Conservation (phyloP, 1,139 yeast species). For the Blastobotrys illinoisensis region DNA sequence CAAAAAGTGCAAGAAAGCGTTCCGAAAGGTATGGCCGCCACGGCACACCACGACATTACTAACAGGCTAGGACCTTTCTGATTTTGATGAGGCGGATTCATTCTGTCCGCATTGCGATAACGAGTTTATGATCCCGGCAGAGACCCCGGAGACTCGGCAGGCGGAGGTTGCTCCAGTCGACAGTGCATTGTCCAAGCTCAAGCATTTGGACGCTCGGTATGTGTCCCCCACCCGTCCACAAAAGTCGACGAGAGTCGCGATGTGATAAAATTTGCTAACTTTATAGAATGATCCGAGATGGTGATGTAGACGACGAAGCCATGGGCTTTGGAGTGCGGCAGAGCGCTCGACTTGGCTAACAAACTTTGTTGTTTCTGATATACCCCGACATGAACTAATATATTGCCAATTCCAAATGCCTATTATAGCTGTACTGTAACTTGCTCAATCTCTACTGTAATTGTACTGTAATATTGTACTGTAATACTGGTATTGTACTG, state of each 20-base stretch:
- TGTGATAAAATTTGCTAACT: background rate
- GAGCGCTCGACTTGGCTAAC: slow-evolving; percentile 11
- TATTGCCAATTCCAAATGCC: too few species aligned
- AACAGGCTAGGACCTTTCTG: slow-evolving; percentile 26
- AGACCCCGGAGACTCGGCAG: slow-evolving; percentile 17
- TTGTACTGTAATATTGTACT: too few species aligned
- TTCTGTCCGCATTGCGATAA: slow-evolving; percentile 38
- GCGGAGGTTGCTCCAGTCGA: slow-evolving; percentile 15
- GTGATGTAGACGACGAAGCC: slow-evolving; percentile 29
- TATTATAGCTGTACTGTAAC: too few species aligned
- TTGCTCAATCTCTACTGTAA: too few species aligned
- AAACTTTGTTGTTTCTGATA: too few species aligned
- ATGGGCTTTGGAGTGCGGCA: slow-evolving; percentile 26
- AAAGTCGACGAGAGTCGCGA: too few species aligned
- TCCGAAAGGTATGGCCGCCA: slow-evolving; percentile 25
- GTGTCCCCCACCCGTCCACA: too few species aligned
- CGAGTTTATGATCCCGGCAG: slow-evolving; percentile 32
- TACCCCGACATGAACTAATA: too few species aligned
- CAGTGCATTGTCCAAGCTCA: slow-evolving; percentile 16
- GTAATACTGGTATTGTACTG: too few species aligned
- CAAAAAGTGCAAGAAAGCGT: slow-evolving; percentile 36
- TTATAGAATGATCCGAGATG: slow-evolving; percentile 32
- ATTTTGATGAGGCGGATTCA: slow-evolving; percentile 34
- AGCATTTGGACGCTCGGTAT: slow-evolving; percentile 27
- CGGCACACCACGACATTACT: slow-evolving; percentile 1